Conservation (phyloP, 192 early-diverging fungal species). For the Coemansia brasiliensis region DNA sequence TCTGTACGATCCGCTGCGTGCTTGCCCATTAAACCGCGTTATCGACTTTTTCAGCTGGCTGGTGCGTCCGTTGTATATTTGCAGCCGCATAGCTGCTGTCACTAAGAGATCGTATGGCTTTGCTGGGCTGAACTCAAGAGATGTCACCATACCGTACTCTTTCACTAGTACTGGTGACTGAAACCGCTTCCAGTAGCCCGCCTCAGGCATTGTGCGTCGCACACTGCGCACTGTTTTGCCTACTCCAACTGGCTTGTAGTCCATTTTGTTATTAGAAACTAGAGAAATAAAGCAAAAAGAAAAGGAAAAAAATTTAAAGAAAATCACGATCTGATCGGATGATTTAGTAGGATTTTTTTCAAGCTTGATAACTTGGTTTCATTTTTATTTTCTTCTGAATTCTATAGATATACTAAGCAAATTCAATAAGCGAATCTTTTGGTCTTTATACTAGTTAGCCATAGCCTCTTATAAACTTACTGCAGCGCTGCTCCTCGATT, state of each 20-base stretch:
- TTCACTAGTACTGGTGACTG: constrained; percentile 88
- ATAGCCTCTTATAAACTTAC: no score
- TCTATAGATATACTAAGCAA: no score
- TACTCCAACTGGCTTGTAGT: constrained; percentile 61
- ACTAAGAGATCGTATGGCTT: constrained; percentile 88
- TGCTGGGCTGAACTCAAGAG: constrained; percentile 77
- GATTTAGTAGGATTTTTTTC: no score
- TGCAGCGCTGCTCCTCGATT: no score
- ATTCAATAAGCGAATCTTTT: no score
- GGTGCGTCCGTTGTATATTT: constrained; percentile 85
- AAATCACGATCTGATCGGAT: not conserved
- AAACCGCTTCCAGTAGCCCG: constrained; percentile 77
- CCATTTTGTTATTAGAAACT: constrained; percentile 16
- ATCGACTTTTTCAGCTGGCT: constrained; percentile 86
- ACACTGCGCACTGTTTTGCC: constrained; percentile 59
- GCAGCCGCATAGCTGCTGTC: constrained; percentile 85
- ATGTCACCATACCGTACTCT: constrained; percentile 82
- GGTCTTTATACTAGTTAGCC: no score
- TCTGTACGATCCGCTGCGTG: constrained; percentile 77
- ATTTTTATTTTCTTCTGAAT: no score
- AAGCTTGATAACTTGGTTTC: no score
- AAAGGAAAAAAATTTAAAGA: constrained; percentile 11
- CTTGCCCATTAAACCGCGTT: constrained; percentile 88
- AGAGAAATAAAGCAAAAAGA: not conserved
- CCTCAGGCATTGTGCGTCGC: constrained; percentile 61